Base-by-base conservation (phyloP, 106 monocot genomes). In the Acorus calamus region DNA sequence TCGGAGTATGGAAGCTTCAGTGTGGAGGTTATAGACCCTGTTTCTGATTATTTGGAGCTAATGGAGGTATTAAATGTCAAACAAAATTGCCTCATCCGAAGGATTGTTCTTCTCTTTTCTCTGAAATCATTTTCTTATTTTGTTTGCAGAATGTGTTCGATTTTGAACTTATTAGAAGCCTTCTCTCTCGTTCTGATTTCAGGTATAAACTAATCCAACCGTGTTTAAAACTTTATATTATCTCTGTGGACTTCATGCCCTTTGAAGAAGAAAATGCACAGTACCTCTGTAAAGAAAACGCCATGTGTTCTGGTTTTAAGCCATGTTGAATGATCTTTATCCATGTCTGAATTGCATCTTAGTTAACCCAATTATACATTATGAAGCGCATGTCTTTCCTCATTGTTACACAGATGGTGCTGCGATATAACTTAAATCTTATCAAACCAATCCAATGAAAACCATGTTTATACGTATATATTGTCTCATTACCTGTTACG, bases 11-110 rank as follows among this genome's bases (percentile, higher is more conserved):
- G 85, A 13, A 83, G 71, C 55, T 98, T 98, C 64, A 73, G 46
- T 14, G 77, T 98, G 42, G 98, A 98, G 71, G 98, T 98, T 54
- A 64, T 88, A 52, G 98, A 98, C 52, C 88, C 98, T 62, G 98
- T 92, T 77, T 74, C 83, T 53, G 98, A 92, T 57, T 98, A 98
- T 77, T 68, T 92, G 66, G 92, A 98, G 47, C 66, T 98, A 76
- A 81, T 98, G 83, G 91, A 98, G 98, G 98, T 98, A 76, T 44
- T 4, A 41, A 4, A 10, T 9, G 2, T 46, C n/a, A 46, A 46
- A n/a, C 48, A 57, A 10, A 54, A 4, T 45, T n/a, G 42, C 14
- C 6, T 8, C 11, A 28, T 28, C 28, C 1, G 28, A 28, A 28
- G 46, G 50, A 47, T 7, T 63, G 42, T 0, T 52, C 42, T 62